phyloP scores from a whole-genome alignment of 2,329 filamentous ascomycete genomes.

The Trichophyton mentagrophytes region DNA sequence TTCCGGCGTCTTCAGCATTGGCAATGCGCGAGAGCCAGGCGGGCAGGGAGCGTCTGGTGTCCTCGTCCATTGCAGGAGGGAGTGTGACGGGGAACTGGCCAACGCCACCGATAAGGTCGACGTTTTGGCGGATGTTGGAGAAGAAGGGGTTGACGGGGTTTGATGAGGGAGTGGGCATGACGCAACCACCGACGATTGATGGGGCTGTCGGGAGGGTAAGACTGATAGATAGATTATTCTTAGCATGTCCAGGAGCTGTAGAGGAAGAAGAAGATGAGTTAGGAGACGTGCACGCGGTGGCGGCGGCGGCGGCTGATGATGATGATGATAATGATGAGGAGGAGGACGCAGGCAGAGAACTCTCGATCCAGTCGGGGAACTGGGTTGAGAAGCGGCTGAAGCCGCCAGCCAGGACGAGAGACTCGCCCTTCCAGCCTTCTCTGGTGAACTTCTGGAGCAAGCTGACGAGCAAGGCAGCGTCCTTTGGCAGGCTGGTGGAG shows the following conservation, averaged over 20 bases:
- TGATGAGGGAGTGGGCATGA: conserved; percentile 50
- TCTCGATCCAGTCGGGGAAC: conserved; percentile 54
- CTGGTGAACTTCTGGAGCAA: conserved; percentile 85
- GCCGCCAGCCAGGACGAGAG: conserved; percentile 67
- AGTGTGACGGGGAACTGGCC: conserved; percentile 59
- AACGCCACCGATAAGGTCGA: conserved; percentile 86
- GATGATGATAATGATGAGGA: too few species aligned
- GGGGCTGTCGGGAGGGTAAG: conserved; percentile 36
- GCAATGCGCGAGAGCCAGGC: conserved; percentile 63
- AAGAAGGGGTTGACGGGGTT: conserved; percentile 79
- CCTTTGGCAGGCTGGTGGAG: conserved; percentile 61
- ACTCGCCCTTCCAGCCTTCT: conserved; percentile 65
- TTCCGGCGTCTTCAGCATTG: conserved; percentile 58
- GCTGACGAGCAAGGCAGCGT: conserved; percentile 67
- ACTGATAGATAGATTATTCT: conserved; percentile 41
- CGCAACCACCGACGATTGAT: conserved; percentile 64
- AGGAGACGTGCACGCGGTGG: too few species aligned
- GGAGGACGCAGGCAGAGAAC: conserved; percentile 11
- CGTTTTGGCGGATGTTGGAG: conserved; percentile 89
- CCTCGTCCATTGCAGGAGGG: conserved; percentile 40
- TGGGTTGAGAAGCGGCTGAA: conserved; percentile 59
- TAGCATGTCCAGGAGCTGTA: conserved; percentile 13
- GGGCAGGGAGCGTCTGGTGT: conserved; percentile 48
- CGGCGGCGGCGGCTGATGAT: too few species aligned
- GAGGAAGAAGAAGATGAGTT: neutral